Evolutionary conservation across 495 filamentous ascomycete species (phyloP).

Genomic region (Cenococcum geophilum): DNA sequence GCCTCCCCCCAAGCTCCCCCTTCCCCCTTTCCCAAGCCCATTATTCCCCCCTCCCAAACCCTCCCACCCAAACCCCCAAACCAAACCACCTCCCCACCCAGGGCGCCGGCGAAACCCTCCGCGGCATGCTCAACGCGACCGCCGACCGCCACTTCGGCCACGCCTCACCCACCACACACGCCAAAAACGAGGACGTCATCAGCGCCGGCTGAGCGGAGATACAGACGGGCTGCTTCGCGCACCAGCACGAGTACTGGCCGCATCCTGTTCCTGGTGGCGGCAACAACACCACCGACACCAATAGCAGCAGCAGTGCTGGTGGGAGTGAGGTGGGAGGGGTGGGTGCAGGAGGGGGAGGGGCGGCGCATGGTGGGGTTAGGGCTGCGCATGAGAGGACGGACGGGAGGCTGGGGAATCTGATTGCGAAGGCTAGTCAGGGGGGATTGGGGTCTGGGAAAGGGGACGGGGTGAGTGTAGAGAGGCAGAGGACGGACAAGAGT

Average conservation of each 20-base stretch:
- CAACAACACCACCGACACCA: neutral
- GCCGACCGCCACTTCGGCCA: slow-evolving; percentile 20
- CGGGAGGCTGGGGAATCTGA: slow-evolving; percentile 14
- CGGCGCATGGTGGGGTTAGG: too few species aligned
- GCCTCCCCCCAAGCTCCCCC: neutral
- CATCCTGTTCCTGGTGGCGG: too few species aligned
- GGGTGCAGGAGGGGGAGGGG: neutral
- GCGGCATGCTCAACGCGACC: slow-evolving; percentile 23
- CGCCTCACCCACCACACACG: slow-evolving; percentile 4
- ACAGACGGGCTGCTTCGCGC: slow-evolving; percentile 18
- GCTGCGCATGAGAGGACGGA: too few species aligned
- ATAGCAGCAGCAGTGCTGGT: neutral
- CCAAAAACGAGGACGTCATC: slow-evolving; percentile 20
- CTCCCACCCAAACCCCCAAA: neutral
- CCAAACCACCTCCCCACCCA: neutral
- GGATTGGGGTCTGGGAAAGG: too few species aligned
- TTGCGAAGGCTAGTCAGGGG: slow-evolving; percentile 16
- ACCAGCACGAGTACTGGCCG: too few species aligned
- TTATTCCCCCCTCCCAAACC: too few species aligned
- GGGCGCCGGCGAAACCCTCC: slow-evolving; percentile 29
- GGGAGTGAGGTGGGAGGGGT: neutral
- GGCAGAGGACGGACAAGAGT: slow-evolving; percentile 3
- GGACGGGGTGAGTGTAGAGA: slow-evolving; percentile 13
- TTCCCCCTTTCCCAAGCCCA: too few species aligned
- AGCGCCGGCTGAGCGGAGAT: slow-evolving; percentile 21